phyloP scores from a whole-genome alignment of 148 eudicot genomes.

The Fagopyrum esculentum region DNA sequence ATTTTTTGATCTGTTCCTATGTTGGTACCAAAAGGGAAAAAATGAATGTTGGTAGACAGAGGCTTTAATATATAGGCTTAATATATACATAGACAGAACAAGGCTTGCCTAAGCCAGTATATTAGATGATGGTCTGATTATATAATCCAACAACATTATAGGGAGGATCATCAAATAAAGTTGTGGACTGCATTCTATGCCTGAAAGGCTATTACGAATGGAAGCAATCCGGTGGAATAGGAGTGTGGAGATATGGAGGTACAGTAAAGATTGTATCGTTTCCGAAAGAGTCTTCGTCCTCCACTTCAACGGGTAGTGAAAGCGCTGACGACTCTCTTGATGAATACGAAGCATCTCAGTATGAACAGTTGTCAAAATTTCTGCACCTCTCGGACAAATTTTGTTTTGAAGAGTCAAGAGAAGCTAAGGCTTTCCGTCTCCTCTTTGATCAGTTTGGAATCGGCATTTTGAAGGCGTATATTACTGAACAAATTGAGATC shows the following conservation, averaged over 20 bases:
- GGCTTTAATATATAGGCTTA: too few species aligned
- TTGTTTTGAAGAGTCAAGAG: slow-evolving; percentile 50
- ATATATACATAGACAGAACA: background rate
- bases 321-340: slow-evolving; percentile 80
- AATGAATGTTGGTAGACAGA: background rate
- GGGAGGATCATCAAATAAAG: slow-evolving; percentile 91
- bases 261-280: slow-evolving; percentile 73
- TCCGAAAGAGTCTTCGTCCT: slow-evolving; percentile 54
- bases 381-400: slow-evolving; percentile 58
- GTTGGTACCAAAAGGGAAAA: background rate
- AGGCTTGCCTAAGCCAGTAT: background rate
- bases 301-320: slow-evolving; percentile 71
- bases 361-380: slow-evolving; percentile 62
- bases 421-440: slow-evolving; percentile 41
- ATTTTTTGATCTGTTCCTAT: background rate
- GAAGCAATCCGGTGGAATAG: slow-evolving; percentile 89
- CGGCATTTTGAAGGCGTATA: slow-evolving; percentile 56
- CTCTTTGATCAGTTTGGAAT: slow-evolving; percentile 68
- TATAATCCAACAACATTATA: slow-evolving; percentile 17
- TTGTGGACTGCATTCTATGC: slow-evolving; percentile 92
- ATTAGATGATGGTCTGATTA: background rate
- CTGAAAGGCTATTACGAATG: slow-evolving; percentile 90
- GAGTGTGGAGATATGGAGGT: slow-evolving; percentile 96
- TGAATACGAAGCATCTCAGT: slow-evolving; percentile 70
- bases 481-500: slow-evolving; percentile 38